Percentiles rank a stretch among this genome's conserved stretches.
These are phyloP conservation scores for Taxawa tesnikishii DNA, from an alignment of 2,329 filamentous ascomycete species.

Conservation along the genomic window DNA sequence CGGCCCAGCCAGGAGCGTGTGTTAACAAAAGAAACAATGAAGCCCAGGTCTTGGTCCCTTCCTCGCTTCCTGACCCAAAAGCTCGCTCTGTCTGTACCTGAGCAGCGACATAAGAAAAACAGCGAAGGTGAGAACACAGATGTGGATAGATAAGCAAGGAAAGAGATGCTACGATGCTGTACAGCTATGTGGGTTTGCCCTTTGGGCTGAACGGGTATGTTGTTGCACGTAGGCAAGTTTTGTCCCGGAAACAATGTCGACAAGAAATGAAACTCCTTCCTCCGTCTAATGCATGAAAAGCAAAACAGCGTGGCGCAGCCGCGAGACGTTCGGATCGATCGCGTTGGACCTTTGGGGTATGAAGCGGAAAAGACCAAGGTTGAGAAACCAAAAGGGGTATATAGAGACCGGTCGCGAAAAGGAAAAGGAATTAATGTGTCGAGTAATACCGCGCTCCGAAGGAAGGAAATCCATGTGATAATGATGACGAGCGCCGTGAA, in stretches of 20 bases:
- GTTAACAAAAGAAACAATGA: too few relatives aligned
- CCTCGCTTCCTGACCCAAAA: too few relatives aligned
- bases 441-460: background rate
- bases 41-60: too few relatives aligned
- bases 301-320: background rate
- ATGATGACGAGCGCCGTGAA: background rate
- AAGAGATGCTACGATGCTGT: background rate
- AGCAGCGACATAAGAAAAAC: background rate
- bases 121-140: too few relatives aligned
- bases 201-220: background rate
- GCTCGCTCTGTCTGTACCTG: too few relatives aligned
- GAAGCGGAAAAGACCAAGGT: background rate
- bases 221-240: background rate
- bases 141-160: background rate
- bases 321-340: background rate
- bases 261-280: background rate
- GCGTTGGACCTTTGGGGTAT: background rate
- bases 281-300: background rate
- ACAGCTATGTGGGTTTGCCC: background rate
- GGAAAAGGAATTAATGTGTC: background rate
- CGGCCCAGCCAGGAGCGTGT: too few relatives aligned
- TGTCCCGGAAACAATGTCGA: background rate
- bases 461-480: background rate
- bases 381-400: background rate
- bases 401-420: background rate